Base-by-base conservation (phyloP, 306 rosid species). In the Cucumis melo region DNA sequence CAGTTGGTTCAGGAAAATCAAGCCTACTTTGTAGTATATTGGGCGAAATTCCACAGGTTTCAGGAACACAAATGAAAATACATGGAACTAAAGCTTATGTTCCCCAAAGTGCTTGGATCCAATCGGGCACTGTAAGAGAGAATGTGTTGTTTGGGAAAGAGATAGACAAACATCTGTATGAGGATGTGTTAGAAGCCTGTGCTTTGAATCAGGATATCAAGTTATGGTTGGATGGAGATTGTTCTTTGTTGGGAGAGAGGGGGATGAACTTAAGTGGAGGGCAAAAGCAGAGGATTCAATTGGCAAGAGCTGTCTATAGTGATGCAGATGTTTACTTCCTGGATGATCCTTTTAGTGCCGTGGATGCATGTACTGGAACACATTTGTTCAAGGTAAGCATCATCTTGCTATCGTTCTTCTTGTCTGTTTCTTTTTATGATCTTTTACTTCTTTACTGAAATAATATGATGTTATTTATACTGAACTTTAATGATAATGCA, bases 31-130 rank as follows among this genome's bases (percentile, higher is more conserved):
- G 87, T 54, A 82, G 92, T 48, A 83, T 91, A 82, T 84, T 93
- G 5, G 96, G 89, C 14, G 98, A 93, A 87, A 84, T 90, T 84
- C 92, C 97, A 8, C 83, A 83, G 81, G 81, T 90, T 78, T 88
- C 94, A 21, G 97, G 96, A 82, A 77, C 68, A 41, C 86, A 80
- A 38, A 84, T 85, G 44, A 78, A 81, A 77, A 82, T 90, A 63
- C 74, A 78, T 51, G 97, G 97, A 44, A 85, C 83, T 21, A 90
- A 77, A 79, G 90, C 94, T 80, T 93, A 86, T 85, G 97, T 91
- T 41, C 94, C 98, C 2, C 98, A 93, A 78, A 90, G 91, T 85
- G 88, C 98, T 16, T 93, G 98, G 98, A 93, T 93, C 78, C 98
- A 91, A 73, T 85, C 97, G 2, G 97, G 97, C 75, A 88, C 97